Evolutionary conservation across 148 eudicot genomes (phyloP), one percentile per base, ranked within the genome.

Genomic region (Oxyria digyna): DNA sequence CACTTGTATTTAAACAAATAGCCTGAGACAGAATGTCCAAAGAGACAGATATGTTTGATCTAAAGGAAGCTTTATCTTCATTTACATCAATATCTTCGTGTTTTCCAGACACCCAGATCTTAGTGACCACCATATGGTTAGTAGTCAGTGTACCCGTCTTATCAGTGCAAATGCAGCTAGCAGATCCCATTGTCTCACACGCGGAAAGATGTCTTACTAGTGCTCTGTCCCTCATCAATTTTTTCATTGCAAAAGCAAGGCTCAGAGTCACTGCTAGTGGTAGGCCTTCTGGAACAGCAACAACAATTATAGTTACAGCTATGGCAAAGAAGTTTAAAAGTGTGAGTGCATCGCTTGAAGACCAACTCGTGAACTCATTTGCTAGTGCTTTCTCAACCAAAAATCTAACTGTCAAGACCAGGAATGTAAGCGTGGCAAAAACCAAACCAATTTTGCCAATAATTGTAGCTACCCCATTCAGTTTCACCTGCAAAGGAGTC

Each of bases 101-200:
- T 78, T 78, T 79, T 20, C 85, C 93, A 62, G 77, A 78, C 12
- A 88, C 59, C 93, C 96, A 94, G 27, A 79, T 72, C 81, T 87
- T 94, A 68, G 78, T 81, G 35, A 94, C 91, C 37, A 88, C 79
- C 99, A 94, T 94, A 69, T 83, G 91, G 78, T 94, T 93, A 23
- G 98, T 93, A 33, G 98, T 93, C 46, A 93, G 76, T 13, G 98
- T 93, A n/a, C 98, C 98, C 17, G 98, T 93, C 76, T 93, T 89
- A 63, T 93, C 98, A 0, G 96, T 87, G 79, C 98, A 93, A 50
- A 93, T 93, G 76, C 83, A 74, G 68, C 85, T 84, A 38, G 91
- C 83, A 46, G 98, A 93, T 65, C 96, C 98, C 98, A 93, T 93
- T 13, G 98, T 93, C 76, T 93, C 98, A 75, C 98, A 93, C 26